Base-by-base conservation (phyloP, 352 stramenopile genomes). In the Phytophthora chlamydospora region DNA sequence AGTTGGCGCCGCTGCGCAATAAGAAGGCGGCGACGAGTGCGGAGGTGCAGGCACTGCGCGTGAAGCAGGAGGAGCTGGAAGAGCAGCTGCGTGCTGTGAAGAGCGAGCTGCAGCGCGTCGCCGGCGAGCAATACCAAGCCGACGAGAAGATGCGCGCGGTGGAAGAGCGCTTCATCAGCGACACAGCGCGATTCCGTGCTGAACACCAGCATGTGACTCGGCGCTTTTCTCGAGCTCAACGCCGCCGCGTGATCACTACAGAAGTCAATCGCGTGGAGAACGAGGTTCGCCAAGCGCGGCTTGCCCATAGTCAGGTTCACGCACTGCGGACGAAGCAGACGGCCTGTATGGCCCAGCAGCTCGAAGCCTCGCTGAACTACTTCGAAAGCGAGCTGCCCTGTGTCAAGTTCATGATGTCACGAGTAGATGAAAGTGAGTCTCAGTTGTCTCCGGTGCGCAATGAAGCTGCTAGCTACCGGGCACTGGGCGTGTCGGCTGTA, bases 361-460 rank as follows among this genome's bases (percentile, higher is more conserved):
- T 93, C 11, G 78, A 95, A 59, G 80, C 76, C 27, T 71, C 83
- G 12, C 50, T 90, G 9, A 79, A 82, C 21, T 95, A 92, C 45
- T 89, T 91, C 50, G 77, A 77, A 41, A 89, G 83, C 48, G 78
- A 95, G 39, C 48, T 90, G 45, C 83, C 82, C 17, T 95, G 85
- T 40, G 66, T 92, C 10, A 87, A 91, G 61, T 93, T 93, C 49
- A 93, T 92, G 78, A 78, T 81, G 65, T 76, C 73, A 8, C 78
- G 85, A 6, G 76, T 88, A 0, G 58, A 76, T 29, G 74, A 91
- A 33, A 73, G 76, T 4, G 58, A 83, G 31, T 32, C 59, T 2
- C 56, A 89, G 34, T 29, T 87, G 40, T 45, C 68, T 13, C 70
- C 81, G 40, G 48, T 80, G 38, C 49, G 58, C 29, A 47, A 66